Evolutionary conservation across 768 basidiomycete genomes (phyloP).

Genomic region (Tephrocybe sp.): DNA sequence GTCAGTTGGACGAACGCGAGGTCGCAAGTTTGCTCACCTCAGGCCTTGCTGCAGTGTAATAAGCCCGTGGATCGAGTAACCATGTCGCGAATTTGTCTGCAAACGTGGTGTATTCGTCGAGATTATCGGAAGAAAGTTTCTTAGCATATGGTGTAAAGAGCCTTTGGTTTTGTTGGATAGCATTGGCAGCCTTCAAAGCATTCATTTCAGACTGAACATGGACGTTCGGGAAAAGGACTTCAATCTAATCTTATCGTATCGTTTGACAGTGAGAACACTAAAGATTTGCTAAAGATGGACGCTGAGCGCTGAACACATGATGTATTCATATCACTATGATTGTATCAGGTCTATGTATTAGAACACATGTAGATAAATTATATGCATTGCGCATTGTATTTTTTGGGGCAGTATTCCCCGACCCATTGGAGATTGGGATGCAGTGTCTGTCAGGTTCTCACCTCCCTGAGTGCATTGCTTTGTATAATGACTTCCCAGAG

Average conservation of each 20-base stretch:
- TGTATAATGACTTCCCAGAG: slow-evolving; percentile 4
- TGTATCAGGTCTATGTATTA: no score
- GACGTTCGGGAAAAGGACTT: background rate
- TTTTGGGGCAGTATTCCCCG: no score
- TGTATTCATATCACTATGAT: no score
- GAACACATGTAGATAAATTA: no score
- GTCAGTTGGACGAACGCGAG: background rate
- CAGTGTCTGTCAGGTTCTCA: no score
- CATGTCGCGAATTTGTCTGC: slow-evolving; percentile 42
- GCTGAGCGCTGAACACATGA: no score
- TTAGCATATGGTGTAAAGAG: slow-evolving; percentile 34
- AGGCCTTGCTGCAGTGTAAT: slow-evolving; percentile 49
- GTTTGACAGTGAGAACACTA: no score
- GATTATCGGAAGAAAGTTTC: slow-evolving; percentile 31
- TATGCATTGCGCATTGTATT: no score
- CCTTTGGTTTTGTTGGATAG: slow-evolving; percentile 33
- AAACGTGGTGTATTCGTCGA: slow-evolving; percentile 20
- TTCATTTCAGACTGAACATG: slow-evolving; percentile 12
- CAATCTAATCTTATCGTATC: slow-evolving; percentile 15
- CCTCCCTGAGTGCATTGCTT: background rate
- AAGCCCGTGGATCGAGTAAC: slow-evolving; percentile 48
- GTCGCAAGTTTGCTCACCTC: slow-evolving; percentile 35
- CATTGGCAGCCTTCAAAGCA: slow-evolving; percentile 12
- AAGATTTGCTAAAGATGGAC: no score
- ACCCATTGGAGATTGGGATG: no score